phyloP scores from a whole-genome alignment of 257 asterid species.

The Nicotiana knightiana region DNA sequence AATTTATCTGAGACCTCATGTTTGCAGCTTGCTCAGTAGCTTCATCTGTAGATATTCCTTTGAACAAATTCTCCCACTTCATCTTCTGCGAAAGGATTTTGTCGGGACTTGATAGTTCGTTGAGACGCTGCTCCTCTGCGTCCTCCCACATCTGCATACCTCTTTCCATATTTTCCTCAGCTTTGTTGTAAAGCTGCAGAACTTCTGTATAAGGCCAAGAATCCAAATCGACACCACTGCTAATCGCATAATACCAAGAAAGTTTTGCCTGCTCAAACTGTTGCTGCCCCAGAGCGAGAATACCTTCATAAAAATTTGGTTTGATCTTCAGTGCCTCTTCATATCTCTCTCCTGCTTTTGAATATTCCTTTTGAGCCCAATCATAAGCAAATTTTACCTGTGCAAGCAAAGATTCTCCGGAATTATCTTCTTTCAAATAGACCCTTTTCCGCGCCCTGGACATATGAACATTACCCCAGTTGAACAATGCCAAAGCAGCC shows the following conservation, averaged over 20 bases:
- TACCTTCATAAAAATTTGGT: constrained; percentile 63
- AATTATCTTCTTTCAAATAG: constrained; percentile 47
- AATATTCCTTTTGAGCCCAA: constrained; percentile 65
- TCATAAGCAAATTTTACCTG: constrained; percentile 47
- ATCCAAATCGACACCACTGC: constrained; percentile 49
- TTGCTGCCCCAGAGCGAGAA: constrained; percentile 70
- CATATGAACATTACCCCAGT: constrained; percentile 81
- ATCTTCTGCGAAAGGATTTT: constrained; percentile 40
- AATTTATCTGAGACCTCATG: constrained; percentile 58
- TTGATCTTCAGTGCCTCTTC: constrained; percentile 62
- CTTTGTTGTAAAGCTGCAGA: constrained; percentile 59
- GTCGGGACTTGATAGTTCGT: constrained; percentile 28
- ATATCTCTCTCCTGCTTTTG: constrained; percentile 56
- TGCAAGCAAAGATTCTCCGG: constrained; percentile 40
- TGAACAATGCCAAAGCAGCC: constrained; percentile 84
- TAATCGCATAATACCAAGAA: constrained; percentile 64
- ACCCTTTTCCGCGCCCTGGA: constrained; percentile 69
- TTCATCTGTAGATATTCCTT: constrained; percentile 51
- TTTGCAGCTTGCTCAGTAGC: constrained; percentile 54
- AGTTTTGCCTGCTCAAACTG: constrained; percentile 84
- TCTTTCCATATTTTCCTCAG: constrained; percentile 75
- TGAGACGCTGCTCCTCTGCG: constrained; percentile 35
- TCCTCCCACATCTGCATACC: constrained; percentile 85
- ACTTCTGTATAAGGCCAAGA: constrained; percentile 56
- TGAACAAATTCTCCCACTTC: constrained; percentile 37